phyloP scores from a whole-genome alignment of 257 asterid genomes.

The Scutellaria minor region DNA sequence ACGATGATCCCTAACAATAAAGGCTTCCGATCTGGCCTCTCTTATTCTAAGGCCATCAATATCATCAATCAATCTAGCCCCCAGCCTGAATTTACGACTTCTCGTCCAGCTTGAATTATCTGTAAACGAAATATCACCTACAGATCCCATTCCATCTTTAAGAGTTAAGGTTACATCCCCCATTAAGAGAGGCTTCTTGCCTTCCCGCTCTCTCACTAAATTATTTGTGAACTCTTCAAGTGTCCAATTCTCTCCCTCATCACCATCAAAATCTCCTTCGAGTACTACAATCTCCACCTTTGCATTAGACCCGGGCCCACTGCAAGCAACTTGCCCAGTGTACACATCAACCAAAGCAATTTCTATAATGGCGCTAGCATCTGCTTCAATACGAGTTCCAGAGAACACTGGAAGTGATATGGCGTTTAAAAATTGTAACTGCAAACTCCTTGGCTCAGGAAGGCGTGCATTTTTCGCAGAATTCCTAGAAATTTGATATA shows the following conservation, averaged over 20 bases:
- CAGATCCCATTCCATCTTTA: conserved; percentile 63
- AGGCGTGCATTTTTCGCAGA: conserved; percentile 56
- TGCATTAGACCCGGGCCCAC: conserved; percentile 62
- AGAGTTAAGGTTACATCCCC: conserved; percentile 72
- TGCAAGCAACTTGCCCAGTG: conserved; percentile 60
- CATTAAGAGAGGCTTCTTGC: conserved; percentile 71
- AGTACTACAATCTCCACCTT: conserved; percentile 79
- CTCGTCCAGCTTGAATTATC: conserved; percentile 98
- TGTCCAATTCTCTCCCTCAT: conserved; percentile 67
- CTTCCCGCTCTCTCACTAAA: conserved; percentile 76
- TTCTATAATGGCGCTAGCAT: conserved; percentile 57
- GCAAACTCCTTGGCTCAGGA: conserved; percentile 67
- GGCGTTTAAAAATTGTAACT: conserved; percentile 53
- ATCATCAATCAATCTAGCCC: conserved; percentile 69
- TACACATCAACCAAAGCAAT: conserved; percentile 62
- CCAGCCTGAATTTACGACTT: conserved; percentile 87
- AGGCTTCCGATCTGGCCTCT: conserved; percentile 84
- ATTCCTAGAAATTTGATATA: conserved; percentile 47
- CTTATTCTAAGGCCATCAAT: conserved; percentile 57
- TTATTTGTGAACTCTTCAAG: conserved; percentile 70
- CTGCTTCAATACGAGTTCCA: conserved; percentile 86
- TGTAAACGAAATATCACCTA: conserved; percentile 70
- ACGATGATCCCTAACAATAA: conserved; percentile 85
- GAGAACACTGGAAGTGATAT: conserved; percentile 83
- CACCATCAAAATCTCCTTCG: conserved; percentile 86